phyloP scores from a whole-genome alignment of 1,284 basidiomycete genomes.

The Hymenochaete sp. region DNA sequence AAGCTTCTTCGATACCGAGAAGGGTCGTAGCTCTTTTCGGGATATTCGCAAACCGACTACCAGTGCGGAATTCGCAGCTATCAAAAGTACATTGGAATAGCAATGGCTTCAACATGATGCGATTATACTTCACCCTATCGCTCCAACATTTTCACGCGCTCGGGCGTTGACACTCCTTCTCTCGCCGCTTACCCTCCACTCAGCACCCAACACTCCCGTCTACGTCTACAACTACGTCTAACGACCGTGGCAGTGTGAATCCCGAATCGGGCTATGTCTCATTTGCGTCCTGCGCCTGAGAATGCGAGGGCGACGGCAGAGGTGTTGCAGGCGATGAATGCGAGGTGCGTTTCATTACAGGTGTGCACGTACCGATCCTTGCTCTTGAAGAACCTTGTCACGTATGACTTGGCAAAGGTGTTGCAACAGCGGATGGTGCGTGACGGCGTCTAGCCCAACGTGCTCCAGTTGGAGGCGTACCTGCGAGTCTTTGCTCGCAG shows the following conservation, averaged over 20 bases:
- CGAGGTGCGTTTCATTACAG: constrained; percentile 33
- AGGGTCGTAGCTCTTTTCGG: too few relatives aligned
- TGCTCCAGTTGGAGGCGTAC: constrained; percentile 38
- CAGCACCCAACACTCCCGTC: too few relatives aligned
- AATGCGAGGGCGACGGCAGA: constrained; percentile 33
- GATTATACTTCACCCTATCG: constrained; percentile 28
- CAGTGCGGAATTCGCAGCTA: too few relatives aligned
- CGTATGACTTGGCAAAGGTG: constrained; percentile 38
- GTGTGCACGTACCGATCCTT: constrained; percentile 37
- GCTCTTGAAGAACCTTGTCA: constrained; percentile 41
- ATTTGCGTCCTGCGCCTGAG: constrained; percentile 34
- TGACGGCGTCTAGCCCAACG: constrained; percentile 33
- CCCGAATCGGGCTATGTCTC: constrained; percentile 46
- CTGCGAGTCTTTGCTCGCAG: constrained; percentile 40
- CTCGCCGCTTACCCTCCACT: too few relatives aligned
- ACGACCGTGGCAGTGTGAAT: constrained; percentile 40
- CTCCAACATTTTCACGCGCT: too few relatives aligned
- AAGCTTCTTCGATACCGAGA: too few relatives aligned
- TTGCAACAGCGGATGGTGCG: constrained; percentile 36
- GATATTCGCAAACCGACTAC: too few relatives aligned
- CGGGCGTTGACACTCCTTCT: too few relatives aligned
- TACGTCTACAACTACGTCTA: constrained; percentile 30
- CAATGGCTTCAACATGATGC: constrained; percentile 29
- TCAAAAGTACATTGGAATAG: too few relatives aligned
- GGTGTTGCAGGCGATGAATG: constrained; percentile 40